phyloP scores from a whole-genome alignment of 495 filamentous ascomycete genomes.

The Lophium mytilinum region DNA sequence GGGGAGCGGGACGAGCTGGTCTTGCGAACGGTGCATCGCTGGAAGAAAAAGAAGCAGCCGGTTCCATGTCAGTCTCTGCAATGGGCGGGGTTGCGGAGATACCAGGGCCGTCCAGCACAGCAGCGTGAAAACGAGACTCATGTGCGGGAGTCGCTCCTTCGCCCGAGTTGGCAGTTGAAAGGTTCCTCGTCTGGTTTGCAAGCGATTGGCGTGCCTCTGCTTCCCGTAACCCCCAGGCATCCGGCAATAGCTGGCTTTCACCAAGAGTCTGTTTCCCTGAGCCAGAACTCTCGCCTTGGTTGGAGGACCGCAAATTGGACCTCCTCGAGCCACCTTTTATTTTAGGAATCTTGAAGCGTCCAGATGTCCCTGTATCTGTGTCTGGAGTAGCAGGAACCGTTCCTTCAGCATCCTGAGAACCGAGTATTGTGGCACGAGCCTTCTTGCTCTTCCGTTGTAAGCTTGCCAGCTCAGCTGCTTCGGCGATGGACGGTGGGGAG shows the following conservation, averaged over 20 bases:
- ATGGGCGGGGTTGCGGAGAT: constrained; percentile 36
- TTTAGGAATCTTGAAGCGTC: constrained; percentile 18
- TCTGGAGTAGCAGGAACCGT: constrained; percentile 21
- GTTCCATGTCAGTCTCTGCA: constrained; percentile 33
- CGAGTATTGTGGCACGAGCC: constrained; percentile 18
- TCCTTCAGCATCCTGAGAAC: constrained; percentile 19
- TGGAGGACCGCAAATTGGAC: constrained; percentile 16
- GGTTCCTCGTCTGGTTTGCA: background rate
- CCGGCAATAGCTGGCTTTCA: constrained; percentile 3
- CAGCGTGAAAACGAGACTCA: constrained; percentile 8
- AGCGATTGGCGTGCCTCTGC: constrained; percentile 5
- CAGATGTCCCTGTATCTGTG: constrained; percentile 17
- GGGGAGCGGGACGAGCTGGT: constrained; percentile 19
- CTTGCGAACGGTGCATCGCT: constrained; percentile 20
- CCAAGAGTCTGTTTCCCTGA: background rate
- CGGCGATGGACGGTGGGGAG: constrained; percentile 52
- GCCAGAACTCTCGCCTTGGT: constrained; percentile 1
- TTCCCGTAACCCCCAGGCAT: constrained; percentile 14
- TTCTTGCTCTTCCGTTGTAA: constrained; percentile 33
- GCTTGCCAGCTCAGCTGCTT: constrained; percentile 47
- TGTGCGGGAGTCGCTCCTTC: background rate
- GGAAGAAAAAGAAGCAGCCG: constrained; percentile 16
- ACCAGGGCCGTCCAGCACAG: constrained; percentile 20
- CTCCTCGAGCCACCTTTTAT: constrained; percentile 3
- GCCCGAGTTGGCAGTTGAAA: background rate